Base-by-base conservation (phyloP, 495 filamentous ascomycete species). In the Glonium stellatum region DNA sequence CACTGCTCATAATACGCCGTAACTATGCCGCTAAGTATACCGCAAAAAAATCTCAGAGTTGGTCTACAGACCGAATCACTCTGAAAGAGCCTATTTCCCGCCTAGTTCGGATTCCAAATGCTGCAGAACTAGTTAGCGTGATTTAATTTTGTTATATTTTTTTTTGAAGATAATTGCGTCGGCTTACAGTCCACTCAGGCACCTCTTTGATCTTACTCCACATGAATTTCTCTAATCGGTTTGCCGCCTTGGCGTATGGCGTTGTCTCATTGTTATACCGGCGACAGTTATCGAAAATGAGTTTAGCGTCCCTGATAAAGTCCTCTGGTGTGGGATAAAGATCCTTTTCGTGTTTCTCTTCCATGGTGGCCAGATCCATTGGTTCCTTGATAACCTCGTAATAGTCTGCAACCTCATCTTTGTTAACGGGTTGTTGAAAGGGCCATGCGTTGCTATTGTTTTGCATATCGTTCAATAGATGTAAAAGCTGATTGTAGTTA, bases 371-470 rank as follows among this genome's bases (percentile, higher is more conserved):
- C 42, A 98, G 77, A 71, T 98, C 93, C 93, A 98, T 98, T 12
- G 93, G 95, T 73, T 96, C 90, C 71, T 90, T 88, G 77, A 98
- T 97, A 41, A 97, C 92, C 63, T 95, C 90, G 77, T 97, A 98
- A 76, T 98, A 98, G 70, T 98, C 95, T 0, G 86, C 82, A 0
- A 98, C 93, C 62, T 97, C 93, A 60, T 98, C 93, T 59, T 86
- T 84, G 65, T 95, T 97, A 59, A 98, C 93, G 4, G 93, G 93
- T 50, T 90, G 83, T 8, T 91, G 82, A 77, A 98, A 97, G 1
- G 95, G 95, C 93, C 95, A 97, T 12, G 88, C 86, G 10, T 85
- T 84, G 62, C 82, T 82, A 72, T 95, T 89, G 69, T 96, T 97
- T 72, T 96, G 92, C 78, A 98, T 82, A 70, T 96, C 89, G 72